Evolutionary conservation across 306 rosid species (phyloP).

Genomic region (Quercus engelmannii): DNA sequence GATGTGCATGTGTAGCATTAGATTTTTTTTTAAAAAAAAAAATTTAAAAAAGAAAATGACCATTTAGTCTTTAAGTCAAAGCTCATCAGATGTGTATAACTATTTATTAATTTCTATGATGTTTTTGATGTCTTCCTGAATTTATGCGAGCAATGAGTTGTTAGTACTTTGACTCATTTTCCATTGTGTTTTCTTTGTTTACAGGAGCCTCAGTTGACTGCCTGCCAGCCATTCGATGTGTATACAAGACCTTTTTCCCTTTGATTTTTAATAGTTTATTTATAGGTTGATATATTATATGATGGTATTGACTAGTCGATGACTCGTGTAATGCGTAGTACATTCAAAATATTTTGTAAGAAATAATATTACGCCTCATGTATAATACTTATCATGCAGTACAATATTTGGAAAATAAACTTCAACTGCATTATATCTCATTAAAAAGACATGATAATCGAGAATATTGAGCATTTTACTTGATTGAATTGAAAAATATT

Average conservation of each 20-base stretch:
- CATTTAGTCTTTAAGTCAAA: neutral
- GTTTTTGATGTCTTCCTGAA: neutral
- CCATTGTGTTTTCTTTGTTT: slow-evolving; percentile 17
- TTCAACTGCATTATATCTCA: no score
- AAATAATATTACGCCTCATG: no score
- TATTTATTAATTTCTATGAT: neutral
- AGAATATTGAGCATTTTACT: no score
- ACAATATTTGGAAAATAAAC: no score
- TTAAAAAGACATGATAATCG: no score
- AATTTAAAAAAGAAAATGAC: no score
- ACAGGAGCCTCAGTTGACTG: slow-evolving; percentile 93
- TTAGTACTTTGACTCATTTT: neutral
- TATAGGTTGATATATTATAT: neutral
- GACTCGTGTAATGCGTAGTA: accelerated
- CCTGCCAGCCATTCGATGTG: slow-evolving; percentile 77
- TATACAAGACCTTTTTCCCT: slow-evolving; percentile 68
- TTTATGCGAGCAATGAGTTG: neutral
- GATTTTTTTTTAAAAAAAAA: no score
- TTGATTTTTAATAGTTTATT: slow-evolving; percentile 28
- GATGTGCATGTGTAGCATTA: neutral
- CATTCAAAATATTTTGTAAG: no score
- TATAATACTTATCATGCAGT: no score
- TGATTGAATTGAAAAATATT: no score
- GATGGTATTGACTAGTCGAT: no score
- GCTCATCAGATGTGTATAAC: neutral